Percentiles rank a stretch among this genome's conserved stretches.
These are phyloP conservation scores for Chaetomium strumarium DNA, from an alignment of 2,329 filamentous ascomycete genomes.

Conservation along the genomic window DNA sequence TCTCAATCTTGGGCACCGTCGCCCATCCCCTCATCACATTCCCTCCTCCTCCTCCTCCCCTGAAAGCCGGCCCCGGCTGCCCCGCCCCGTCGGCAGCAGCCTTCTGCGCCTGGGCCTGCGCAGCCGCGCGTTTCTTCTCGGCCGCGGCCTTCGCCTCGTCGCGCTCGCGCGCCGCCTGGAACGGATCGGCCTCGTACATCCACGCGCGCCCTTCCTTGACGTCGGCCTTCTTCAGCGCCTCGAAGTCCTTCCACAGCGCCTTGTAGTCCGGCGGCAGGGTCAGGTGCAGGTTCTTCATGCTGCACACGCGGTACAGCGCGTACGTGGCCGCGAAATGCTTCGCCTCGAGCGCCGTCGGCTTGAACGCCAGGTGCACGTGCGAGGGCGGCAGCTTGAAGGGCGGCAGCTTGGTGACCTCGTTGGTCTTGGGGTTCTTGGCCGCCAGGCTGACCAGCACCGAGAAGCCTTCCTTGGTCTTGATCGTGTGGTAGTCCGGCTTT, in stretches of 20 bases:
- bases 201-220: constrained; percentile 72
- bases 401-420: constrained; percentile 66
- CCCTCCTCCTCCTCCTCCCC: constrained; percentile 38
- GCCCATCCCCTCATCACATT: constrained; percentile 70
- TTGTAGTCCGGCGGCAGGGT: constrained; percentile 88
- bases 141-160: constrained; percentile 70
- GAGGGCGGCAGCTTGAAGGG: constrained; percentile 74
- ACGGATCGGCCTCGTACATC: constrained; percentile 96
- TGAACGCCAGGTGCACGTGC: constrained; percentile 68
- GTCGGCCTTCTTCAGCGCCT: constrained; percentile 74
- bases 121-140: constrained; percentile 74
- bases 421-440: constrained; percentile 72
- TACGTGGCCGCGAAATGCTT: constrained; percentile 91
- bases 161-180: constrained; percentile 70
- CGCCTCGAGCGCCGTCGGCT: constrained; percentile 80
- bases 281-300: constrained; percentile 93
- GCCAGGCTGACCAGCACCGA: constrained; percentile 77
- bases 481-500: constrained; percentile 83
- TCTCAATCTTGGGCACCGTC: constrained; percentile 82
- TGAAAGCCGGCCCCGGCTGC: constrained; percentile 48
- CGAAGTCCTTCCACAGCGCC: constrained; percentile 87
- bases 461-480: constrained; percentile 66
- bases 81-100: constrained; percentile 37
- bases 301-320: constrained; percentile 83
- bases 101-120: constrained; percentile 61